Base-by-base conservation (phyloP, 1,139 yeast genomes). In the Geotrichum citri-aurantii region DNA sequence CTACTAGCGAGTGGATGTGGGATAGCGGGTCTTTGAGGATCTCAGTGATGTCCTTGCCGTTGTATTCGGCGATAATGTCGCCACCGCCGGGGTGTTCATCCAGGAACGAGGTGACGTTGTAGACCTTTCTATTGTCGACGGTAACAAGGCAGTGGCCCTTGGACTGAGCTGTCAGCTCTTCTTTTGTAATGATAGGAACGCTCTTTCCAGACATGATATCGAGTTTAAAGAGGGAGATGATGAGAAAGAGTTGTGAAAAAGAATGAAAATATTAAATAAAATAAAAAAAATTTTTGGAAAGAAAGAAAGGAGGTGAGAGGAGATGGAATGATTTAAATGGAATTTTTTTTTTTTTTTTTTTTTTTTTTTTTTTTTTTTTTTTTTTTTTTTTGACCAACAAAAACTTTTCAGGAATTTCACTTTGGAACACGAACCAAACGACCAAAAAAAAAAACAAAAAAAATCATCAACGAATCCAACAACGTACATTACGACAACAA, bases 81-180 rank as follows among this genome's bases (percentile, higher is more conserved):
- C 81, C 83, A 17, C 97, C 97, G 59, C 88, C 97, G 0, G 97
- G 97, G 71, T 91, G 96, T 66, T 87, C 92, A 46, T 84, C 86
- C 50, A 91, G 69, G 66, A 91, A 93, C 7, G 75, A 80, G 0
- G 93, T 85, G 54, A 92, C 91, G 70, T 93, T 83, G 70, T 91
- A 92, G 48, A 93, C 84, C 68, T 88, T 89, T 68, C 97, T 79
- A 73, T 86, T 76, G 68, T 81, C 77, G 27, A 91, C 75, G 1
- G 95, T 82, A 55, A 92, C 95, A 88, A 95, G 88, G 65, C 89
- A 84, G 29, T 74, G 70, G 26, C 71, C 72, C 10, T 77, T 72
- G 37, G 29, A 37, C 71, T 88, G 95, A 48, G 71, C 66, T 29
- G 74, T 74, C 17, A 88, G 79, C 59, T 79, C 74, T 3, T 66